Evolutionary conservation across 768 basidiomycete genomes (phyloP).

Genomic region (Cubamyces lactineus): DNA sequence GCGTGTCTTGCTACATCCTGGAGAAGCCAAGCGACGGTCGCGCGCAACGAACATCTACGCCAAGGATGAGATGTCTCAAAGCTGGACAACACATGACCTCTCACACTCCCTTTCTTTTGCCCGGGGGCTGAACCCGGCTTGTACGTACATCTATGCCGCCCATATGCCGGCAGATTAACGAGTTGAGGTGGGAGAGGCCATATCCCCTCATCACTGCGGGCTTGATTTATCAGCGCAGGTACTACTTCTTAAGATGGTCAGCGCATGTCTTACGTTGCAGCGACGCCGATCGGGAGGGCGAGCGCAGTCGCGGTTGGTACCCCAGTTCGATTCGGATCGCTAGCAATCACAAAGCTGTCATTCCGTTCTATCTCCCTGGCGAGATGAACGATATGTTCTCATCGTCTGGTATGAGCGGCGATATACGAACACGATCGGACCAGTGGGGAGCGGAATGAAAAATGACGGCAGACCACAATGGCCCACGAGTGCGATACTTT

Average conservation of each 20-base stretch:
- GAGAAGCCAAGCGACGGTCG: not conserved
- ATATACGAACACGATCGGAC: not conserved
- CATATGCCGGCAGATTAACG: not conserved
- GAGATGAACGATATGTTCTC: slow-evolving; percentile 7
- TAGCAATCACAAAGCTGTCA: not conserved
- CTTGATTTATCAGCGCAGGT: too few relatives aligned
- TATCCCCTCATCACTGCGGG: too few relatives aligned
- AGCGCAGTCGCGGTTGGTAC: not conserved
- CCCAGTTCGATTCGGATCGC: not conserved
- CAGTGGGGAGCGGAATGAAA: not conserved
- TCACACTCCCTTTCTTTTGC: not conserved
- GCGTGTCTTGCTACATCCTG: not conserved
- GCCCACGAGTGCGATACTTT: not conserved
- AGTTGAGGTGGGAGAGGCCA: not conserved
- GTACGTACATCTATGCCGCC: slow-evolving; percentile 1
- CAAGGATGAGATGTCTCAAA: not conserved
- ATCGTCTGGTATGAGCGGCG: not conserved
- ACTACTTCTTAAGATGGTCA: too few relatives aligned
- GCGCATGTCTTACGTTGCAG: too few relatives aligned
- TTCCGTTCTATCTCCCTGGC: slow-evolving; percentile 12
- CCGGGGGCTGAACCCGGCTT: not conserved
- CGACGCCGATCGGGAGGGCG: not conserved
- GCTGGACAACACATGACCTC: not conserved
- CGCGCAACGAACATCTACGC: not conserved
- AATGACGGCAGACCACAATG: not conserved